phyloP scores from a whole-genome alignment of 345 rosid genomes.

The Salix arbutifolia region DNA sequence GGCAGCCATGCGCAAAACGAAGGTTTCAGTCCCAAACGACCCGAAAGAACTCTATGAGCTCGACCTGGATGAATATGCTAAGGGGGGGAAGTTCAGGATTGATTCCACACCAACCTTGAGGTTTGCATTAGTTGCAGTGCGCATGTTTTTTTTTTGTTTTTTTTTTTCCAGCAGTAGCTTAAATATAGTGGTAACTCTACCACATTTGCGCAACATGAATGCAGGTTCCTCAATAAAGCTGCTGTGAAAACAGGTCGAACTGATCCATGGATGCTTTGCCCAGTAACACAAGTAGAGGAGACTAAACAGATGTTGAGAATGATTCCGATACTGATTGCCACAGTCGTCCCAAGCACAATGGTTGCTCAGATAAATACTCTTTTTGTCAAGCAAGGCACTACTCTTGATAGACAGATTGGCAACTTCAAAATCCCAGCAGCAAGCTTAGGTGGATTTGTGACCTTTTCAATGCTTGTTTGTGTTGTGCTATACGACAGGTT shows the following conservation, averaged over 20 bases:
- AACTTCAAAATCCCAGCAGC: constrained; percentile 69
- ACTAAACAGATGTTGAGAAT: constrained; percentile 88
- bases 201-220: not conserved
- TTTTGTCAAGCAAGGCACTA: constrained; percentile 90
- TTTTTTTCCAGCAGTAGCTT: not conserved
- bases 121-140: constrained; percentile 23
- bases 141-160: not conserved
- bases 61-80: constrained; percentile 45
- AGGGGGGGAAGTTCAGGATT: constrained; percentile 52
- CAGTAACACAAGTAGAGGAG: constrained; percentile 89
- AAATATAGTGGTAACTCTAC: not conserved
- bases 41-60: constrained; percentile 51
- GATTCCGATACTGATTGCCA: constrained; percentile 66
- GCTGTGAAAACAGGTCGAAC: constrained; percentile 52
- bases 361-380: constrained; percentile 67
- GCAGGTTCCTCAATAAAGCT: constrained; percentile 70
- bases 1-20: constrained; percentile 62
- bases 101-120: constrained; percentile 52
- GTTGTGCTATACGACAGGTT: constrained; percentile 57
- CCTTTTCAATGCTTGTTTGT: constrained; percentile 52
- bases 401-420: constrained; percentile 55
- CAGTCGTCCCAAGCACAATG: constrained; percentile 84
- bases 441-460: constrained; percentile 57
- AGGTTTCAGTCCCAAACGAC: constrained; percentile 38
- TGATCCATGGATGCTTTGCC: constrained; percentile 56